phyloP scores from a whole-genome alignment of 352 stramenopile species.

The Phytopythium mirpurense region DNA sequence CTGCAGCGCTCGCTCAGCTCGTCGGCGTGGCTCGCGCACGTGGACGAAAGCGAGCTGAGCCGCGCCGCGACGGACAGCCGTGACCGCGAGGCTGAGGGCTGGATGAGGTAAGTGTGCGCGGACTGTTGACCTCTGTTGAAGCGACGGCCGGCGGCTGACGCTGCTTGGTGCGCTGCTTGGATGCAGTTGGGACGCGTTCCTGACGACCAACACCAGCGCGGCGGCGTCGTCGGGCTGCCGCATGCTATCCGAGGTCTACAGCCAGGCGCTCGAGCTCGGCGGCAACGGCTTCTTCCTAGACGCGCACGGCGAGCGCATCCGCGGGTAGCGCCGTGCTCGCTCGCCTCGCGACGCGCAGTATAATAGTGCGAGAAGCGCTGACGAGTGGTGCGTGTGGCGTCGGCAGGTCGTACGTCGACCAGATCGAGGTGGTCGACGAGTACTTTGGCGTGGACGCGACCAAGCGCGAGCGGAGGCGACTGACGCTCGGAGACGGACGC shows the following conservation, averaged over 20 bases:
- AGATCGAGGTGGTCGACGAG: constrained; percentile 48
- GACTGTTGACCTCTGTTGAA: not conserved
- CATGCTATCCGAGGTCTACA: constrained; percentile 79
- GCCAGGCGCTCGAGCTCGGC: constrained; percentile 66
- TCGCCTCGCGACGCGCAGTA: too few relatives aligned
- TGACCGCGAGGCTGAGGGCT: constrained; percentile 18
- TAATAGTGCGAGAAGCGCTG: not conserved
- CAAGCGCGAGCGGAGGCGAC: not conserved
- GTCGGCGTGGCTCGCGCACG: constrained; percentile 15
- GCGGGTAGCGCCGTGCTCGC: constrained; percentile 14
- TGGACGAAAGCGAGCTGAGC: constrained; percentile 8
- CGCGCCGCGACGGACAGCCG: not conserved
- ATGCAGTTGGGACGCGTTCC: constrained; percentile 36
- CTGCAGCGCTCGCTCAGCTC: constrained; percentile 49
- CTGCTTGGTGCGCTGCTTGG: constrained; percentile 4
- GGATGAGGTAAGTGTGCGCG: constrained; percentile 16
- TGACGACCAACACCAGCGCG: constrained; percentile 32
- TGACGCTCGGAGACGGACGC: too few relatives aligned
- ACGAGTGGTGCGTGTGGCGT: not conserved
- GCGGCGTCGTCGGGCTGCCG: constrained; percentile 62
- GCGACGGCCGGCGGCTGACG: not conserved
- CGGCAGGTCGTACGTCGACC: constrained; percentile 31
- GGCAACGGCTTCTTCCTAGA: constrained; percentile 66
- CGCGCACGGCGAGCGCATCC: constrained; percentile 38
- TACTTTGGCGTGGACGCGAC: constrained; percentile 31